Base-by-base conservation (phyloP, 2,329 filamentous ascomycete genomes). In the Didymella arachidicola region DNA sequence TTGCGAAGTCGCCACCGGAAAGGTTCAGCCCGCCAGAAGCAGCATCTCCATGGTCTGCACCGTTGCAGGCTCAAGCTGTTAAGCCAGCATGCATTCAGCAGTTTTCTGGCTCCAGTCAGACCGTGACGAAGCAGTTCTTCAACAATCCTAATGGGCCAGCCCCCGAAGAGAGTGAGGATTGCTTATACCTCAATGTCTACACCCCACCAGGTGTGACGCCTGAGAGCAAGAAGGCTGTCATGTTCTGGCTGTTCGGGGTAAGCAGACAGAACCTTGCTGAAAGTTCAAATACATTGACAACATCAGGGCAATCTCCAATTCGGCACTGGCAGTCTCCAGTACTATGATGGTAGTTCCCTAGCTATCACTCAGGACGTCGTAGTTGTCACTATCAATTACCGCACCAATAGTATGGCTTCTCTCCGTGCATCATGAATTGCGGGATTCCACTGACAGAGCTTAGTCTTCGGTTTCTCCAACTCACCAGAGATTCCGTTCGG, bases 181-280 rank as follows among this genome's bases (percentile, higher is more conserved):
- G 77, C 53, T 51, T 79, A 18, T 72, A 76, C 16, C 65, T 78
- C 10, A 77, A 79, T 52, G 70, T 79, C 1, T 71, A 72, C 18
- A 72, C 69, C 1, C 75, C 75, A 7, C 34, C 57, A 10, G 52
- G n/a, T 52, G 48, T 25, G 29, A 54, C 48, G 27, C 16, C 39
- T 18, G 44, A 26, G 12, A 64, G 62, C 34, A 63, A 59, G 12
- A 64, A 64, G 48, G 62, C 62, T 1, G 62, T 64, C 0, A 61
- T 64, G 54, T 63, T 64, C 16, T 64, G 62, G 52, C 41, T 64
- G 8, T 46, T 39, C 7, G 32, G 32, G 16, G 43, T 44, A 58
- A 25, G 48, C 10, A 19, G 4, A 10, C 4, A 8, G 1, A 1
- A 5, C 6, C 14, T 14, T 19, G 10, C n/a, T 4, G 4, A n/a